Percentiles rank a stretch among this genome's conserved stretches.
Conservation (phyloP, 139 green algal genomes). For the Marvania coccoides region DNA sequence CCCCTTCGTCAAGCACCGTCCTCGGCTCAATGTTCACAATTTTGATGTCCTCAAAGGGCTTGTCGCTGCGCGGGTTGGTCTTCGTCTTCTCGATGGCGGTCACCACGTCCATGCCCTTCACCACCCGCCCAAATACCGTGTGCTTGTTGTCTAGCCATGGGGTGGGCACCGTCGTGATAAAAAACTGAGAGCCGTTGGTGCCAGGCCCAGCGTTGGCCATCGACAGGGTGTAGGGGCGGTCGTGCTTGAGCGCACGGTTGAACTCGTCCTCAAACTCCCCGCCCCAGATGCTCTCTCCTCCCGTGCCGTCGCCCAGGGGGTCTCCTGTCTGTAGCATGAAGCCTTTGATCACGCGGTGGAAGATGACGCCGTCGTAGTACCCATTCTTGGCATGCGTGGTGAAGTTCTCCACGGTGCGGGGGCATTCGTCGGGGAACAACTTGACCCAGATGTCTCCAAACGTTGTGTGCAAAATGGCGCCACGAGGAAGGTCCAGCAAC, state of each 20-base stretch:
- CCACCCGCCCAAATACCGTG: conserved; percentile 66
- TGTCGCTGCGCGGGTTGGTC: conserved; percentile 76
- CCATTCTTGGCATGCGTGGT: conserved; percentile 85
- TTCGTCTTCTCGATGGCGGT: conserved; percentile 86
- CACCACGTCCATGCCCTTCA: conserved; percentile 89
- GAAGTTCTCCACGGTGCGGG: conserved; percentile 97
- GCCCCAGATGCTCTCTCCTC: conserved; percentile 95
- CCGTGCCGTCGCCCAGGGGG: conserved; percentile 86
- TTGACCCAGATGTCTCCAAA: conserved; percentile 82
- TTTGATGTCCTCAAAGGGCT: conserved; percentile 88
- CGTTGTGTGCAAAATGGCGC: conserved; percentile 82
- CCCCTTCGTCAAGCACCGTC: not conserved
- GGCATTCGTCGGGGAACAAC: conserved; percentile 93
- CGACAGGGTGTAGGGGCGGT: conserved; percentile 71
- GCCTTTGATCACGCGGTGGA: conserved; percentile 96
- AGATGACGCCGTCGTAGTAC: conserved; percentile 91
- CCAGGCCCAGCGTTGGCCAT: conserved; percentile 81
- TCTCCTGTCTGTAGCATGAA: conserved; percentile 73
- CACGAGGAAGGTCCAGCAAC: conserved; percentile 47
- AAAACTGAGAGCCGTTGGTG: conserved; percentile 64
- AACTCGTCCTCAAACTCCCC: conserved; percentile 98
- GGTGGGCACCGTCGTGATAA: conserved; percentile 84
- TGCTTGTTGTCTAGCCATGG: conserved; percentile 75
- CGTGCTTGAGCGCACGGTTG: conserved; percentile 76
- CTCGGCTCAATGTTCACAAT: conserved; percentile 77